Percentiles rank a stretch among this genome's conserved stretches.
These are phyloP conservation scores for Taphrina betulina DNA, from an alignment of 1,139 yeast genomes.

Conservation along the genomic window DNA sequence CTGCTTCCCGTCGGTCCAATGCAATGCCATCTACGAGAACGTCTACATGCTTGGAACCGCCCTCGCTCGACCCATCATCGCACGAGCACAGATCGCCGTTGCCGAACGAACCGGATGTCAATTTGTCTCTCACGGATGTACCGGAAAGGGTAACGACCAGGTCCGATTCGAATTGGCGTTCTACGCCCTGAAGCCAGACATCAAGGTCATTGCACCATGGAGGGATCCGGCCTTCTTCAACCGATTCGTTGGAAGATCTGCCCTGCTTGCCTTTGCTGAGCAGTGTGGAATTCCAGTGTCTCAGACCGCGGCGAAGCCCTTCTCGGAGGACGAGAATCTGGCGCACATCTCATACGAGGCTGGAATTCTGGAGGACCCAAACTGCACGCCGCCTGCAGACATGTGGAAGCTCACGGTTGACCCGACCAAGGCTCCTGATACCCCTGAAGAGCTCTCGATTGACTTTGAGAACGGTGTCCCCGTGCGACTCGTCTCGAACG, in stretches of 20 bases:
- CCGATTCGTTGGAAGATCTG: slow-evolving; percentile 97
- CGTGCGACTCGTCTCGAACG: slow-evolving; percentile 64
- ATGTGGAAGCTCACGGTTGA: slow-evolving; percentile 99
- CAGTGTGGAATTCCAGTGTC: slow-evolving; percentile 88
- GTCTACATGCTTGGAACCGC: slow-evolving; percentile 95
- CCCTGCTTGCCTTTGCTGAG: slow-evolving; percentile 88
- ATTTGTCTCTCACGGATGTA: slow-evolving; percentile 98
- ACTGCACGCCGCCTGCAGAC: slow-evolving; percentile 97
- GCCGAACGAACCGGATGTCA: slow-evolving; percentile 98
- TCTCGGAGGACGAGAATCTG: slow-evolving; percentile 99
- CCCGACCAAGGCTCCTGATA: slow-evolving; percentile 90
- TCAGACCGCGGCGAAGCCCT: slow-evolving; percentile 97
- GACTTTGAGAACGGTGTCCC: slow-evolving; percentile 87
- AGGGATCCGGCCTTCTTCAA: slow-evolving; percentile 92
- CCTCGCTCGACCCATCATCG: slow-evolving; percentile 96
- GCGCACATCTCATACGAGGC: slow-evolving; percentile 99
- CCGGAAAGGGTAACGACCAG: slow-evolving; percentile 99
- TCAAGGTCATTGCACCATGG: slow-evolving; percentile 97
- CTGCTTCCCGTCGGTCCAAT: slow-evolving; percentile 89
- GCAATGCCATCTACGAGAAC: slow-evolving; percentile 95
- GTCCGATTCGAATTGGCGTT: slow-evolving; percentile 95
- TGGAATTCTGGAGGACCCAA: slow-evolving; percentile 97
- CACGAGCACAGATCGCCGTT: slow-evolving; percentile 94
- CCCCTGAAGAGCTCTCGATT: slow-evolving; percentile 83
- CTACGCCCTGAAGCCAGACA: slow-evolving; percentile 97